Evolutionary conservation across 805 yeast genomes (phyloP), one percentile per base, ranked within the genome.

Genomic region (Lipomyces yamanashiensis): DNA sequence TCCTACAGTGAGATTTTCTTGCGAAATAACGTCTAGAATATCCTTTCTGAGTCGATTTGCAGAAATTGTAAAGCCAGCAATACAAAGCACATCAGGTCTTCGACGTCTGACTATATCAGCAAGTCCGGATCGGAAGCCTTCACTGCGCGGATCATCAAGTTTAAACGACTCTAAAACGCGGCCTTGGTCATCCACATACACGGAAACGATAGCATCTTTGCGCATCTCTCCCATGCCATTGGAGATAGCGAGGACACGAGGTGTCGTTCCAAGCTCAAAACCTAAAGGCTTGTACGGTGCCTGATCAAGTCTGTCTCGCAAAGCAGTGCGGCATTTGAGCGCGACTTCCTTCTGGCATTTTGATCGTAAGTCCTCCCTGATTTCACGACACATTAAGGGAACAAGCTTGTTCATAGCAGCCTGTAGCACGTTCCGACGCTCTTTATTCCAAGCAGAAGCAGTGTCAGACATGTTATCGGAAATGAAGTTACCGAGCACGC

Each of bases 31-130:
- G 34, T 81, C 81, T 61, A 84, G 85, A 71, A 79, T 84, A 17
- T 68, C 67, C 17, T 48, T 61, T 41, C 45, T 53, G 43, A 93
- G 80, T 47, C 82, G 81, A 65, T 88, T 84, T 2, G 92, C 80
- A 62, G 82, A 83, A 12, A 91, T 91, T 66, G 89, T 89, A 76
- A 87, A 90, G 6, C 99, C 98, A 50, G 96, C 87, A 53, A 95
- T 81, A 49, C 88, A 98, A 73, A 95, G 85, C 8, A 92, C 97
- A 75, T 95, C 98, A 0, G 98, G 98, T 59, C 83, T 84, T 65
- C 85, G 82, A 36, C 82, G 82, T 59, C 82, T 82, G 60, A 91
- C 85, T 58, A 87, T 80, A 23, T 80, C 82, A 10, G 82, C 78
- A 58, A 93, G 83, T 34, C 84, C 85, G 45, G 82, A 84, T 64